phyloP scores from a whole-genome alignment of 305 asterid species.

The Solanum hybrid region DNA sequence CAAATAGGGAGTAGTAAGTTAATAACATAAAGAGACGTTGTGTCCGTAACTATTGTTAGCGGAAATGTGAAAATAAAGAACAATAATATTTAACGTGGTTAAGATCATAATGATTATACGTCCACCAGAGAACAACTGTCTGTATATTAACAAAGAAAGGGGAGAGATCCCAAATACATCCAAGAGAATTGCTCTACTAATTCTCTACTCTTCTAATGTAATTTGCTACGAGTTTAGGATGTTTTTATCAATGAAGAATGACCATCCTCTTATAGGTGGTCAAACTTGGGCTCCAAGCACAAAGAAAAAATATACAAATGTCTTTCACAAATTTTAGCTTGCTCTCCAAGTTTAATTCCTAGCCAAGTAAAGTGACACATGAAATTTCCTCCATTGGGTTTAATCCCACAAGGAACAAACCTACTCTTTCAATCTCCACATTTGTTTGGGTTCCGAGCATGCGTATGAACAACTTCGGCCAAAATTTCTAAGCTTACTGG shows the following conservation, averaged over 20 bases:
- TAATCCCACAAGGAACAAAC: too few species aligned
- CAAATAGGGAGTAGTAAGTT: neutral
- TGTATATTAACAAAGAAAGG: neutral
- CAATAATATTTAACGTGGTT: neutral
- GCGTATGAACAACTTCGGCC: too few species aligned
- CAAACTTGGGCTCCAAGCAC: neutral
- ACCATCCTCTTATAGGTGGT: neutral
- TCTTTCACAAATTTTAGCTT: too few species aligned
- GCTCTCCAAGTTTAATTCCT: too few species aligned
- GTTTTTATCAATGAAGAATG: neutral
- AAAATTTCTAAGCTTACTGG: too few species aligned
- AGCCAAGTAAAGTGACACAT: too few species aligned
- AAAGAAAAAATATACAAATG: too few species aligned
- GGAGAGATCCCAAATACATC: neutral
- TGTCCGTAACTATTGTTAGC: neutral
- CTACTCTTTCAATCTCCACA: too few species aligned
- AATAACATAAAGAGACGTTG: too few species aligned
- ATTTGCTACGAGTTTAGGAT: neutral
- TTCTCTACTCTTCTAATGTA: neutral
- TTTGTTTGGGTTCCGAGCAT: too few species aligned
- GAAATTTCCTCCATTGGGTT: too few species aligned
- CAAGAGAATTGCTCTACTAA: neutral
- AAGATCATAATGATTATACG: fast-evolving
- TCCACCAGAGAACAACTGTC: neutral
- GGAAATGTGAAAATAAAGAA: neutral